Evolutionary conservation across 495 filamentous ascomycete genomes (phyloP).

Genomic region (Achaetomiella virescens): DNA sequence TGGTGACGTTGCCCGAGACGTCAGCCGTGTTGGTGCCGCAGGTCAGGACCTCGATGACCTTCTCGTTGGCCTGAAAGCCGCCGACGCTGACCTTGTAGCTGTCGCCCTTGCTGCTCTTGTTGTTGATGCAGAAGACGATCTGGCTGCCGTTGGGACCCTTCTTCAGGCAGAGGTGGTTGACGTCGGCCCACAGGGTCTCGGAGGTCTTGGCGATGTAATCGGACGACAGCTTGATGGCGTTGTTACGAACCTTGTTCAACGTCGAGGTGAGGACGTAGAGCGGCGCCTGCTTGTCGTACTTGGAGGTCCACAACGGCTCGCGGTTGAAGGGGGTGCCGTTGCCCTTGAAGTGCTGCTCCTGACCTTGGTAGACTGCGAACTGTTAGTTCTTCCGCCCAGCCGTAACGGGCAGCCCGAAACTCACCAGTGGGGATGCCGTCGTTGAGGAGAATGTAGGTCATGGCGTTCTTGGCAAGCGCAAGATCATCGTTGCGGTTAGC

Average conservation of each 20-base stretch:
- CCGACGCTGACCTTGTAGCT: slow-evolving; percentile 17
- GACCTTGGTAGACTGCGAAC: slow-evolving; percentile 44
- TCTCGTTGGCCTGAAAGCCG: slow-evolving; percentile 24
- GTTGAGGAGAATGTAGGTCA: slow-evolving; percentile 62
- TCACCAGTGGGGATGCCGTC: slow-evolving; percentile 46
- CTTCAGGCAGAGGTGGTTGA: slow-evolving; percentile 52
- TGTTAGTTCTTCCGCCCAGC: background rate
- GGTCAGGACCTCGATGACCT: slow-evolving; percentile 26
- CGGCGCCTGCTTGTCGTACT: slow-evolving; percentile 50
- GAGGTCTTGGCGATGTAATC: slow-evolving; percentile 50
- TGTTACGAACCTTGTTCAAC: slow-evolving; percentile 57
- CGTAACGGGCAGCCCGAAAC: background rate
- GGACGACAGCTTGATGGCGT: slow-evolving; percentile 43
- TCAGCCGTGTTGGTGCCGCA: slow-evolving; percentile 23
- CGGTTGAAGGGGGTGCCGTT: slow-evolving; percentile 57
- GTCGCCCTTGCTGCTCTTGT: slow-evolving; percentile 27
- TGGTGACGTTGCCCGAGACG: slow-evolving; percentile 18
- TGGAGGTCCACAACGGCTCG: slow-evolving; percentile 65
- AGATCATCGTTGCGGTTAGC: slow-evolving; percentile 49
- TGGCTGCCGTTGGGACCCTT: slow-evolving; percentile 58
- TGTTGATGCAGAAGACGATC: slow-evolving; percentile 30
- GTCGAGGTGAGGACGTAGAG: slow-evolving; percentile 54
- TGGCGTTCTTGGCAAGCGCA: slow-evolving; percentile 61
- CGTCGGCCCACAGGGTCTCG: slow-evolving; percentile 49
- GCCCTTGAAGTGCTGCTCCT: slow-evolving; percentile 67